Percentiles rank a stretch among this genome's conserved stretches.
Evolutionary conservation across 75 land plant species (phyloP).

Genomic region (Cupressus sempervirens): DNA sequence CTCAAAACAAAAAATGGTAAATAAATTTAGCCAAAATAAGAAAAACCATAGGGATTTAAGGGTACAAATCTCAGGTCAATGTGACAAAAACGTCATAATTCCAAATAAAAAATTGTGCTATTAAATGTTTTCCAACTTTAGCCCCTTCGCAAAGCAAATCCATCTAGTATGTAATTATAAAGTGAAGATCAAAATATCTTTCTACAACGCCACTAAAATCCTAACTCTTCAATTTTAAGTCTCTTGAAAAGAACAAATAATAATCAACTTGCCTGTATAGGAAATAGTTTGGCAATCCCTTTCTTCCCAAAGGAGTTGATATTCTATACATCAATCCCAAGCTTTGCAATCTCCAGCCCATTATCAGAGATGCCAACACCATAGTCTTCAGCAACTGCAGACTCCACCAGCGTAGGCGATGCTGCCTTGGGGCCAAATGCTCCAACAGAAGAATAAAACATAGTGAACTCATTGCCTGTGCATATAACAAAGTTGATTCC

Average conservation of each 20-base stretch:
- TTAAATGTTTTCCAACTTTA: background rate
- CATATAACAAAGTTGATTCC: background rate
- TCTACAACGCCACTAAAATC: background rate
- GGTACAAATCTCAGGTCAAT: no score
- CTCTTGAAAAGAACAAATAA: background rate
- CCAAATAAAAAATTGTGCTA: no score
- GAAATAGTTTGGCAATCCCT: slow-evolving; percentile 76
- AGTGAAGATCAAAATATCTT: background rate
- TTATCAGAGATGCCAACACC: slow-evolving; percentile 3
- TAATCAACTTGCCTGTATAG: slow-evolving; percentile 87
- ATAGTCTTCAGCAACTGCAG: slow-evolving; percentile 31
- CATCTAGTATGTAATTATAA: no score
- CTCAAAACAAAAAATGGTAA: no score
- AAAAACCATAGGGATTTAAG: no score
- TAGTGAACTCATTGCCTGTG: background rate
- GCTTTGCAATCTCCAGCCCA: slow-evolving; percentile 63
- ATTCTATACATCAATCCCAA: slow-evolving; percentile 54
- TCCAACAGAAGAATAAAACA: slow-evolving; percentile 7
- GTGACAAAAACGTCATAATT: background rate
- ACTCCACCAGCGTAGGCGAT: slow-evolving; percentile 15
- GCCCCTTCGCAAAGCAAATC: background rate
- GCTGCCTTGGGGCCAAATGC: slow-evolving; percentile 19
- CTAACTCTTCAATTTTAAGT: background rate
- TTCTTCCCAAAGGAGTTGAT: slow-evolving; percentile 48
- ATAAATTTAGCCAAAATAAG: no score